Conservation (phyloP, 192 early-diverging fungal species). For the Coemansia sp. region DNA sequence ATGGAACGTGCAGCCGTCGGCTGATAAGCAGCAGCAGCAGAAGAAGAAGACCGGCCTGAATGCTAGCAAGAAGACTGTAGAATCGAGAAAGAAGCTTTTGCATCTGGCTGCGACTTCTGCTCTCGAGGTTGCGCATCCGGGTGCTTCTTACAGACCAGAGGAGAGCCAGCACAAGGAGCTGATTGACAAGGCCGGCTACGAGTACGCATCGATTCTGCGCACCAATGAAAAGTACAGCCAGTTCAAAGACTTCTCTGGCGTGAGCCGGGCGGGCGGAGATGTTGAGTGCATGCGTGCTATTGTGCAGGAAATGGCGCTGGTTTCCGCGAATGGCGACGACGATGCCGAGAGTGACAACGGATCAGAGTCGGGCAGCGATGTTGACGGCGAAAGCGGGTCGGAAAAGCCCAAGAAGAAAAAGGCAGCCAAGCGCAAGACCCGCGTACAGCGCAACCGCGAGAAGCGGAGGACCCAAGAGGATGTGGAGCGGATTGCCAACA, state of each 20-base stretch:
- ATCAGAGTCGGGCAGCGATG: slow-evolving; percentile 23
- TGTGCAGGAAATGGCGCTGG: slow-evolving; percentile 26
- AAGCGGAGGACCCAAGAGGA: slow-evolving; percentile 38
- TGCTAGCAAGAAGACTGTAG: slow-evolving; percentile 12
- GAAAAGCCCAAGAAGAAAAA: slow-evolving; percentile 26
- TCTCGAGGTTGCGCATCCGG: slow-evolving; percentile 75
- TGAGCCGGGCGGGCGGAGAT: slow-evolving; percentile 16
- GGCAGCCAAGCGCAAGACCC: slow-evolving; percentile 58
- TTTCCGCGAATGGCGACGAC: slow-evolving; percentile 19
- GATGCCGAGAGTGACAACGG: slow-evolving; percentile 27
- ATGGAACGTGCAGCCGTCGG: slow-evolving; percentile 22
- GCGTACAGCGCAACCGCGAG: slow-evolving; percentile 60
- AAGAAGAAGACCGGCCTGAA: background rate
- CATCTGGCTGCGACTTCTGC: slow-evolving; percentile 57
- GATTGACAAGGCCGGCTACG: slow-evolving; percentile 59
- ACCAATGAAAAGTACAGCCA: slow-evolving; percentile 15
- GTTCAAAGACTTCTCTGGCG: slow-evolving; percentile 14
- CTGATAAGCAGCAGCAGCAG: slow-evolving; percentile 3
- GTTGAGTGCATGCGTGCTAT: slow-evolving; percentile 34
- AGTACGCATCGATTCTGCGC: slow-evolving; percentile 55
- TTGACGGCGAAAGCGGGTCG: slow-evolving; percentile 11
- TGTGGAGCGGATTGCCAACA: slow-evolving; percentile 39
- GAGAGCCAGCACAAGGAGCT: slow-evolving; percentile 76
- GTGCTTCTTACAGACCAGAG: slow-evolving; percentile 89
- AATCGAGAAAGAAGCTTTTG: slow-evolving; percentile 23